Conservation (phyloP, 179 eudicot genomes). For the Vitellaria paradoxa region DNA sequence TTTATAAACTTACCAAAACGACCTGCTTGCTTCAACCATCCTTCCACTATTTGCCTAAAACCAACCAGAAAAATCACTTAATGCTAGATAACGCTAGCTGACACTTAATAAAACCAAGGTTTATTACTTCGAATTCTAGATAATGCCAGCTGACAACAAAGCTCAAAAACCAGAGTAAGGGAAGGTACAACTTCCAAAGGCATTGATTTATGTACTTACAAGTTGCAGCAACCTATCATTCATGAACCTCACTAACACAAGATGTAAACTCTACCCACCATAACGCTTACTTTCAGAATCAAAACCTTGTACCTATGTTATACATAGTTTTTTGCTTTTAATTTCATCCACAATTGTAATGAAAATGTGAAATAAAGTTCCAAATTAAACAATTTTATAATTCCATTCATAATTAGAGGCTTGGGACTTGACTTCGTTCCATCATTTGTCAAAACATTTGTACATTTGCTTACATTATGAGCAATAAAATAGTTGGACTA, state of each 20-base stretch:
- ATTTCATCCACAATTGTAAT: too few species aligned
- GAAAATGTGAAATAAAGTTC: too few species aligned
- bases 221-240: background rate
- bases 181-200: background rate
- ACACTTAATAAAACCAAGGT: conserved; percentile 2
- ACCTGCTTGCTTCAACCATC: conserved; percentile 16
- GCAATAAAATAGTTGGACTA: too few species aligned
- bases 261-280: background rate
- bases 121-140: background rate
- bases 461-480: too few species aligned
- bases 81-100: background rate
- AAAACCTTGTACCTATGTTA: background rate
- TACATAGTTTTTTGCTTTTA: too few species aligned
- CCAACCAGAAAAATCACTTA: conserved; percentile 9
- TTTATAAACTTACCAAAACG: conserved; percentile 34
- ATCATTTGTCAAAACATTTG: too few species aligned
- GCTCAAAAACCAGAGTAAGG: background rate
- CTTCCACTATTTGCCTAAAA: conserved; percentile 13
- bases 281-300: background rate
- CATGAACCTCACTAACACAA: background rate
- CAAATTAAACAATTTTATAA: too few species aligned
- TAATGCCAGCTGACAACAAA: background rate
- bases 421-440: too few species aligned
- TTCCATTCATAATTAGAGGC: too few species aligned
- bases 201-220: background rate